Evolutionary conservation across 1,139 yeast species (phyloP), one percentile per base, ranked within the genome.

Genomic region (Lodderomyces theae): DNA sequence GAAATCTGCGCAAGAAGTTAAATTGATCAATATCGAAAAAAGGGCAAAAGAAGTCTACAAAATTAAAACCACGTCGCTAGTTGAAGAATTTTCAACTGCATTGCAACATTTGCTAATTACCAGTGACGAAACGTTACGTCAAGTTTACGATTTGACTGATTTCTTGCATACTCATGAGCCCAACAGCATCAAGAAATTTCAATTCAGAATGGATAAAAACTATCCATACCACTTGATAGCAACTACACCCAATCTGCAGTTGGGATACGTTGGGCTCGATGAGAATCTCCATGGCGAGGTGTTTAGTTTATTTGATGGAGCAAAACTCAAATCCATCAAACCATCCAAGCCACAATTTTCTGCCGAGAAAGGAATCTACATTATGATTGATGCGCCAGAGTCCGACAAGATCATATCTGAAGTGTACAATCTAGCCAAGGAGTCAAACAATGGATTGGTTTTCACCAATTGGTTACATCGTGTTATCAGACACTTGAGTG

Each of bases 401-500:
- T 61, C 69, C 1, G 53, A 58, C 35, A 51, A 44, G 15, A 50
- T 61, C 0, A 51, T 62, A 25, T 61, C 58, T 37, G 60, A 60
- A 36, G 64, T 57, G 9, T 63, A 64, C 37, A 63, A 61, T 39
- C 49, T 67, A 30, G 56, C 65, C 28, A 64, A 66, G 28, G 67
- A 66, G 32, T 49, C 58, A 7, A 52, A 54, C 9, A 48, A 57
- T 26, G 50, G 55, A 16, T 56, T 59, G 21, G 47, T 64, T 7
- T 35, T 65, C 9, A 34, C 51, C 4, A 57, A 65, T 24, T 65
- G 69, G 68, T 22, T 63, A 7, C 53, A 51, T 31, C 56, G 75
- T 50, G 46, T 57, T 17, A 48, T 50, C 34, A 58, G 72, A 42
- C 77, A 71, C 43, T 58, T 68, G 49, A 43, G 53, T 10, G 71